phyloP scores from a whole-genome alignment of 2,329 filamentous ascomycete genomes.

The Aspergillus quadricinctus region DNA sequence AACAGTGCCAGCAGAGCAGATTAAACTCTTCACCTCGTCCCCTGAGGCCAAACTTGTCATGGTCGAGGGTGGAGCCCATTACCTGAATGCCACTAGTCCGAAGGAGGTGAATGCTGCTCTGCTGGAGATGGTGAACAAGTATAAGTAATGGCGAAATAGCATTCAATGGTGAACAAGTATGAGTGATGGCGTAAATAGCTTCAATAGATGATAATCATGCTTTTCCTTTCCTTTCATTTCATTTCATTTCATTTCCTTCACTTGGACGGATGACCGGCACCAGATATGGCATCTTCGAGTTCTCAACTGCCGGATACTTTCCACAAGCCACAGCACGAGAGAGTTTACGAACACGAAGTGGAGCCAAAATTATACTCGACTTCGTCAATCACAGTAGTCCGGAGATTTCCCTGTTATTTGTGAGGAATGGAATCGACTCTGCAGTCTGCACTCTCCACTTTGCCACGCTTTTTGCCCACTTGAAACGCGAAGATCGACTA shows the following conservation, averaged over 20 bases:
- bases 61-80: conserved; percentile 48
- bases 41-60: conserved; percentile 40
- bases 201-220: background rate
- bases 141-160: conserved; percentile 5
- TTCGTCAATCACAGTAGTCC: background rate
- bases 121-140: conserved; percentile 23
- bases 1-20: conserved; percentile 36
- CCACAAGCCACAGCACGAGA: background rate
- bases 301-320: background rate
- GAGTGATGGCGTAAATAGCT: conserved; percentile 1
- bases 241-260: background rate
- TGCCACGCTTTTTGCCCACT: background rate
- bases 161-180: conserved; percentile 23
- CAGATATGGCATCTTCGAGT: background rate
- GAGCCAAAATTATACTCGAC: background rate
- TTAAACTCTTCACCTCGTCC: conserved; percentile 44
- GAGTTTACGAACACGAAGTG: background rate
- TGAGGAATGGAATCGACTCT: background rate
- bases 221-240: background rate
- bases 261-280: background rate
- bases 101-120: conserved; percentile 36
- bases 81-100: conserved; percentile 46
- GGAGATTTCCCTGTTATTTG: background rate
- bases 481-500: background rate
- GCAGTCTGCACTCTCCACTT: background rate